Evolutionary conservation across 192 early-diverging fungal genomes (phyloP).

Genomic region (Lunasporangiospora selenospora): DNA sequence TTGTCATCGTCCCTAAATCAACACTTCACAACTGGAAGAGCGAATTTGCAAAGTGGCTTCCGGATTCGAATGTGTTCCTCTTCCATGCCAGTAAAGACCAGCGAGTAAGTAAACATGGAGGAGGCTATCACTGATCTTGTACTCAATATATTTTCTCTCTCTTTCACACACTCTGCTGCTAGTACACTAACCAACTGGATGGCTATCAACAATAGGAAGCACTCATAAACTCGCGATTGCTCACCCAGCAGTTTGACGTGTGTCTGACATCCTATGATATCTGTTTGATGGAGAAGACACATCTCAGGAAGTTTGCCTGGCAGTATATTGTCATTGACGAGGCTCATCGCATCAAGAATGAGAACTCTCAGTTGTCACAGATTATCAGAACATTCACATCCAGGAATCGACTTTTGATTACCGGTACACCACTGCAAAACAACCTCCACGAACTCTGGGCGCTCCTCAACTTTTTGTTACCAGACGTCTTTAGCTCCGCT

Average conservation of each 20-base stretch:
- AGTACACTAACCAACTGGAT: no score
- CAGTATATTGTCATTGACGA: constrained; percentile 96
- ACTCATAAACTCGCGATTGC: constrained; percentile 57
- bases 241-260: constrained; percentile 80
- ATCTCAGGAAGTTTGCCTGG: constrained; percentile 87
- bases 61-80: constrained; percentile 85
- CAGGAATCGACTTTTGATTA: constrained; percentile 88
- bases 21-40: constrained; percentile 96
- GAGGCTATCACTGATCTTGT: background rate
- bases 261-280: constrained; percentile 98
- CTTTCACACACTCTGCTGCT: background rate
- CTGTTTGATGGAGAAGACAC: constrained; percentile 88
- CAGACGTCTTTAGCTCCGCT: constrained; percentile 94
- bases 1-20: constrained; percentile 97
- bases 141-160: background rate
- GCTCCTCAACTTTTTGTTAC: constrained; percentile 95
- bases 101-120: constrained; percentile 73
- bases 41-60: constrained; percentile 94
- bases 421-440: constrained; percentile 97
- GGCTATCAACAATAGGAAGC: no score
- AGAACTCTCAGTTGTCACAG: constrained; percentile 94
- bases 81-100: constrained; percentile 91
- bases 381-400: constrained; percentile 93
- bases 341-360: constrained; percentile 98
- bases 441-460: constrained; percentile 99